phyloP scores from a whole-genome alignment of 768 basidiomycete genomes.

The Boletus rubroflammeus region DNA sequence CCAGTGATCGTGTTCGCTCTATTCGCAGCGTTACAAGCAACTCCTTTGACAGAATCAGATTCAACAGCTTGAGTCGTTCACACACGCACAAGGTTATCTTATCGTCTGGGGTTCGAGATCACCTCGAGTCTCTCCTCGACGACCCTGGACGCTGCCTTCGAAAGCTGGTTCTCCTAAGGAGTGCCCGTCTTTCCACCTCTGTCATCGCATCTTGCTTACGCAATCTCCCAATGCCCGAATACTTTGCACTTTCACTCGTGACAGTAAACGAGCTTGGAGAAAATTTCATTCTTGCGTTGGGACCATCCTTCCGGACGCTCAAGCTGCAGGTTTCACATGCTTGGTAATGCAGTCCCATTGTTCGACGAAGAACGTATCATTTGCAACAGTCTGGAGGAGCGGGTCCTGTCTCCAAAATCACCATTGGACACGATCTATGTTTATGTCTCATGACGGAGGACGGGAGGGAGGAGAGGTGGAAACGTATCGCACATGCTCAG shows the following conservation, averaged over 20 bases:
- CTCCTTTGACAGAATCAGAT: slow-evolving; percentile 32
- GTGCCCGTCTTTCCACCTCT: slow-evolving; percentile 31
- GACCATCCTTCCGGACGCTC: slow-evolving; percentile 28
- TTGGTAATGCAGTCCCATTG: slow-evolving; percentile 30
- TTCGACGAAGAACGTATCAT: slow-evolving; percentile 32
- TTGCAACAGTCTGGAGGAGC: slow-evolving; percentile 30
- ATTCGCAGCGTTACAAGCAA: slow-evolving; percentile 34
- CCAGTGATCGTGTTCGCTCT: slow-evolving; percentile 20
- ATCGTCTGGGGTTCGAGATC: slow-evolving; percentile 36
- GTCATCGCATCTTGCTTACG: slow-evolving; percentile 30
- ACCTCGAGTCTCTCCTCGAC: slow-evolving; percentile 30
- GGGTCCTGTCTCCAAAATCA: slow-evolving; percentile 8
- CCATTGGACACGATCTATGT: slow-evolving; percentile 7
- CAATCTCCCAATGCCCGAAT: slow-evolving; percentile 28
- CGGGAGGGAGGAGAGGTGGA: slow-evolving; percentile 24
- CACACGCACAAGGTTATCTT: slow-evolving; percentile 31
- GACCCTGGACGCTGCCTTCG: slow-evolving; percentile 21
- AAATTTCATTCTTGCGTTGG: slow-evolving; percentile 32
- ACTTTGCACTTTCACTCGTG: slow-evolving; percentile 35
- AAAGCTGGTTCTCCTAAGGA: slow-evolving; percentile 35
- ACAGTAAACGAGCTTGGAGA: slow-evolving; percentile 34
- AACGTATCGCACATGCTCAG: slow-evolving; percentile 20
- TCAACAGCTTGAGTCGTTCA: slow-evolving; percentile 35
- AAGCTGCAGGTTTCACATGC: slow-evolving; percentile 37
- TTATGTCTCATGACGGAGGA: slow-evolving; percentile 23